Percentiles rank a stretch among this genome's conserved stretches.
Evolutionary conservation across 371 early-diverging fungal species (phyloP).

Genomic region (Catenaria anguillulae): DNA sequence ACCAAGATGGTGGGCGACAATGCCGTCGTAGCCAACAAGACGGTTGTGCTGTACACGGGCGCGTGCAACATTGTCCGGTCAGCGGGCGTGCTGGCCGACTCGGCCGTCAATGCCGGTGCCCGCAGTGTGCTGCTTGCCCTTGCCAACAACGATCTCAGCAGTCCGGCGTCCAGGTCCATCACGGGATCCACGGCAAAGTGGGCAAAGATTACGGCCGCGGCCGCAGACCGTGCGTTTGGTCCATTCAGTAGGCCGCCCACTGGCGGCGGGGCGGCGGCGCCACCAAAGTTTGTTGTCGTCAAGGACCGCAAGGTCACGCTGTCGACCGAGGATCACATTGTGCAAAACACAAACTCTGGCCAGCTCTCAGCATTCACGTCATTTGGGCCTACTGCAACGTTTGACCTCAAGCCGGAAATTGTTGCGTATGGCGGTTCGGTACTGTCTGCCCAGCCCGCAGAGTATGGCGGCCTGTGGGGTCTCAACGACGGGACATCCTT

Average conservation of each 20-base stretch:
- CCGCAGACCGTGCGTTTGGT: neutral
- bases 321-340: neutral
- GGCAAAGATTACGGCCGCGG: neutral
- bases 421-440: neutral
- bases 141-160: neutral
- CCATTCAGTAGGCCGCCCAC: too few species aligned
- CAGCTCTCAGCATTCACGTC: conserved; percentile 1
- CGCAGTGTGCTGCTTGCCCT: neutral
- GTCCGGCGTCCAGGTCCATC: neutral
- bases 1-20: too few species aligned
- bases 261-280: too few species aligned
- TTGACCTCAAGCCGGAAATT: conserved; percentile 6
- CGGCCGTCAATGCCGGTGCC: neutral
- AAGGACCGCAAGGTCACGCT: neutral
- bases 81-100: neutral
- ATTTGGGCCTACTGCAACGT: neutral
- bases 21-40: too few species aligned
- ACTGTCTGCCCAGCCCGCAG: neutral
- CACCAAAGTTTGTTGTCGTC: neutral
- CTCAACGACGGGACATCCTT: conserved; percentile 6
- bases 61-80: too few species aligned
- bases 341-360: neutral
- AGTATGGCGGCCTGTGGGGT: neutral
- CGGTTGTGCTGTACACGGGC: neutral
- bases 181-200: neutral